phyloP scores from a whole-genome alignment of 441 rosid species.

The Hypseocharis bilobata region DNA sequence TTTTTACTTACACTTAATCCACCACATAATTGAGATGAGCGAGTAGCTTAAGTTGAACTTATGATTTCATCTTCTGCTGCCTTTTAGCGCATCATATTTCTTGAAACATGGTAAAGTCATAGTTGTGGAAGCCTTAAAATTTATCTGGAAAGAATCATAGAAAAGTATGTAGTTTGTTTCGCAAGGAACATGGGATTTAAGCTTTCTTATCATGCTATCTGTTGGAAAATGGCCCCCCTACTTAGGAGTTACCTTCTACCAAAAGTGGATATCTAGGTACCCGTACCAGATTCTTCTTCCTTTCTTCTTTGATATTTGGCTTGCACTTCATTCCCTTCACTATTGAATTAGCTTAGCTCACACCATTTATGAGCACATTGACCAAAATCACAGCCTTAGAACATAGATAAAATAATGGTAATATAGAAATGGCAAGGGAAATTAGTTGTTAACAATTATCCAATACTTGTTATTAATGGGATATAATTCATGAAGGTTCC shows the following conservation, averaged over 20 bases:
- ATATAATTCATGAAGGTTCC: no score
- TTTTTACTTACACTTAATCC: no score
- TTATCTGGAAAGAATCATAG: not conserved
- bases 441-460: no score
- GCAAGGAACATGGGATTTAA: not conserved
- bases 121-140: not conserved
- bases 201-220: no score
- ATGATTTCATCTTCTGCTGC: no score
- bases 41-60: no score
- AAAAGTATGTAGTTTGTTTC: not conserved
- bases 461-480: not conserved
- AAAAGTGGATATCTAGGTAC: not conserved
- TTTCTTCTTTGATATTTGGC: not conserved
- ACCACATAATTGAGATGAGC: no score
- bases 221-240: no score
- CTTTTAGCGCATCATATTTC: not conserved
- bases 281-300: not conserved
- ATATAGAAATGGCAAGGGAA: not conserved
- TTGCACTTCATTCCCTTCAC: no score
- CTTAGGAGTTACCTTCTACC: not conserved
- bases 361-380: not conserved
- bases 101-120: not conserved
- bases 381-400: not conserved
- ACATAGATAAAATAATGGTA: not conserved
- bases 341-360: not conserved